Base-by-base conservation (phyloP, 805 yeast genomes). In the Saturnispora silvae region DNA sequence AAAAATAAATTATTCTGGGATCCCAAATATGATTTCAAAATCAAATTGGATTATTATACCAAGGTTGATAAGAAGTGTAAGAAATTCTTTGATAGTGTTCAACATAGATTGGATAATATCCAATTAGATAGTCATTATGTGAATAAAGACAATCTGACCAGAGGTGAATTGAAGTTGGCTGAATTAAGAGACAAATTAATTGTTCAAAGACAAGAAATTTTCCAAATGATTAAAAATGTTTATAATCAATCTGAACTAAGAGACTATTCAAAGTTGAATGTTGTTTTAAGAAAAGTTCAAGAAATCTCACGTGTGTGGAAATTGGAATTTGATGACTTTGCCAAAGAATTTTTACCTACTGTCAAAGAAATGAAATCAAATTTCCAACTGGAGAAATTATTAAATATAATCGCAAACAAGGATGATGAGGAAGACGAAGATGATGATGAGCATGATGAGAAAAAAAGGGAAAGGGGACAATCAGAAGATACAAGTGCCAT, bases 331-430 rank as follows among this genome's bases (percentile, higher is more conserved):
- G 68, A 74, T 26, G 81, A 74, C 6, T 89, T 92, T 60, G 96
- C 83, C 42, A 68, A 69, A 31, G 67, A 68, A 16, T 92, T 71
- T 52, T 68, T 89, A 42, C 97, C 97, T 1, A 76, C 94, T 7
- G 97, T 92, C 55, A 83, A 79, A 50, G 98, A 92, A 66, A 82
- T 92, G 46, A 77, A 94, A 4, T 87, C 98, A 2, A 81, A 95
- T 4, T 78, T 79, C 48, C 97, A 89, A 52, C 62, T 89, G 49
- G 75, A 77, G 42, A 81, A 78, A 46, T 66, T 87, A 34, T 77
- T 89, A 46, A 59, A 72, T 49, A 86, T 54, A 20, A 15, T 36
- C 34, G 41, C 42, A 10, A 33, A 30, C 13, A 37, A 35, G n/a
- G 44, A 41, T n/a, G 46, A 47, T 22, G 43, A 40, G 10, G 49